These are phyloP conservation scores for Suillus occidentalis DNA, from an alignment of 768 basidiomycete genomes.

Conservation along the genomic window DNA sequence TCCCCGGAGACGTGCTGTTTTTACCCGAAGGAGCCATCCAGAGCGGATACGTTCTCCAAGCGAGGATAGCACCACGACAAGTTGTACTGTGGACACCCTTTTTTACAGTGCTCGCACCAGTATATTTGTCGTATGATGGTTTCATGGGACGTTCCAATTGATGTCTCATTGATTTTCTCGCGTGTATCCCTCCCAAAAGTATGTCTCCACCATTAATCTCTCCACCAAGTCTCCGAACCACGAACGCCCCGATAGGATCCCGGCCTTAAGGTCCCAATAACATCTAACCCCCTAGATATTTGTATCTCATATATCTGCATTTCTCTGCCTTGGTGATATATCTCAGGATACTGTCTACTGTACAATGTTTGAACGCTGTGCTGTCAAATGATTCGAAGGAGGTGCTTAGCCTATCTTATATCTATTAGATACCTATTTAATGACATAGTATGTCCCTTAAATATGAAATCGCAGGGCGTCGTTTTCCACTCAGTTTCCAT, in stretches of 20 bases:
- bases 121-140: constrained; percentile 13
- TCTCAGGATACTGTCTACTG: constrained; percentile 1
- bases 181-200: not conserved
- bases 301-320: constrained; percentile 1
- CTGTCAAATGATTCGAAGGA: not conserved
- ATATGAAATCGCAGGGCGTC: not conserved
- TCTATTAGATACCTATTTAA: not conserved
- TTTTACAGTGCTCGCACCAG: constrained; percentile 35
- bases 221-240: not conserved
- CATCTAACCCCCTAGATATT: not conserved
- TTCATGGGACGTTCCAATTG: not conserved
- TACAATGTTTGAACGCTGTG: not conserved
- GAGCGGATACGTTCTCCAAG: constrained; percentile 19
- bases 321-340: not conserved
- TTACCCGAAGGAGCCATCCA: constrained; percentile 10
- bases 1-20: constrained; percentile 6
- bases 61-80: constrained; percentile 24
- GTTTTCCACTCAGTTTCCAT: not conserved
- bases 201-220: not conserved
- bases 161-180: not conserved
- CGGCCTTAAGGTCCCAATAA: not conserved
- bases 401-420: not conserved
- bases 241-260: not conserved
- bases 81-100: constrained; percentile 22
- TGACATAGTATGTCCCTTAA: not conserved